These are phyloP conservation scores for Afroboletus lepidellus DNA, from an alignment of 1,284 basidiomycete genomes.

Conservation along the genomic window DNA sequence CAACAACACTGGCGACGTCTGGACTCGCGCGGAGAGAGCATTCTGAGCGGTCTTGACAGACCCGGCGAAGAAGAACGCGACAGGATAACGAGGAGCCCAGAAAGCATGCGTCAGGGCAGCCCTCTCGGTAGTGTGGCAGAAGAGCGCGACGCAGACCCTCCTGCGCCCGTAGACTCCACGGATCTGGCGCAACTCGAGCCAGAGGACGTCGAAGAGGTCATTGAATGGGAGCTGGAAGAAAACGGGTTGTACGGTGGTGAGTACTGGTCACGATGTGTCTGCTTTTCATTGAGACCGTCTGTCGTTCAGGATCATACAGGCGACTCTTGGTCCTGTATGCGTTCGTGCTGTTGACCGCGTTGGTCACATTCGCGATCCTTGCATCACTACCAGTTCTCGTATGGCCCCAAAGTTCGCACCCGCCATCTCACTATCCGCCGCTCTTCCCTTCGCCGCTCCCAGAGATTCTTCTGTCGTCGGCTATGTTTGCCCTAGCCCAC, in stretches of 20 bases:
- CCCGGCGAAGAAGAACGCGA: slow-evolving; percentile 24
- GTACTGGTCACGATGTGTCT: slow-evolving; percentile 10
- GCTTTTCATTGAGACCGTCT: slow-evolving; percentile 6
- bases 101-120: slow-evolving; percentile 36
- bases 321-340: slow-evolving; percentile 51
- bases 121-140: slow-evolving; percentile 46
- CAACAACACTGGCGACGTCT: slow-evolving; percentile 33
- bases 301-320: slow-evolving; percentile 57
- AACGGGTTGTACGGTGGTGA: slow-evolving; percentile 61
- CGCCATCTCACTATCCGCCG: slow-evolving; percentile 40
- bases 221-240: slow-evolving; percentile 56
- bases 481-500: slow-evolving; percentile 60
- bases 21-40: slow-evolving; percentile 34
- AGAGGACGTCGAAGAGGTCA: slow-evolving; percentile 36
- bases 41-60: slow-evolving; percentile 31
- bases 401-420: slow-evolving; percentile 38
- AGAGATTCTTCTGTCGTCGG: slow-evolving; percentile 55
- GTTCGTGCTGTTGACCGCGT: slow-evolving; percentile 53
- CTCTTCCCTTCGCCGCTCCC: slow-evolving; percentile 58
- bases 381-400: slow-evolving; percentile 47
- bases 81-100: slow-evolving; percentile 29
- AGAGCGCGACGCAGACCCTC: slow-evolving; percentile 28
- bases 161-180: neutral
- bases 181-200: slow-evolving; percentile 15
- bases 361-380: slow-evolving; percentile 48